These are phyloP conservation scores for Chytriomyces sp. DNA, from an alignment of 192 early-diverging fungal genomes.

Conservation along the genomic window DNA sequence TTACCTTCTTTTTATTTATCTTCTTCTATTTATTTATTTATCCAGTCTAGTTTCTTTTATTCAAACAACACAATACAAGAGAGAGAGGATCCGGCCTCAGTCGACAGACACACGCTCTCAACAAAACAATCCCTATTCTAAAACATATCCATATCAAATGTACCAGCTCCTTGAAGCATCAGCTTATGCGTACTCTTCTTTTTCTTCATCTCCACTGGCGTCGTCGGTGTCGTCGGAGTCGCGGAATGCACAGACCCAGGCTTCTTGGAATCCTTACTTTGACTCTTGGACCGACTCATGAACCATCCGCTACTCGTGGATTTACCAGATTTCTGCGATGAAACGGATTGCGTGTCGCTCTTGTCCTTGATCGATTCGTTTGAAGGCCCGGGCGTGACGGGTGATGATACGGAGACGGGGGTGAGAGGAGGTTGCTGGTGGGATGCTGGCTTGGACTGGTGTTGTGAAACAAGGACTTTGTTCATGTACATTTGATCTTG, in stretches of 20 bases:
- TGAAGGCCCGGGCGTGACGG: neutral
- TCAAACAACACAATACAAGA: neutral
- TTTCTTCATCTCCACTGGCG: neutral
- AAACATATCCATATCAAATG: slow-evolving; percentile 3
- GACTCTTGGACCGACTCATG: neutral
- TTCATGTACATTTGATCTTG: neutral
- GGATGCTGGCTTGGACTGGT: neutral
- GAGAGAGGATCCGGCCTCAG: no score
- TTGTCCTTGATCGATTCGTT: neutral
- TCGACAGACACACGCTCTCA: no score
- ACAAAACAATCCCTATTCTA: neutral
- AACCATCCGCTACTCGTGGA: neutral
- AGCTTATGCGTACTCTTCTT: neutral
- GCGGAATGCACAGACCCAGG: neutral
- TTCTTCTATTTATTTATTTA: no score
- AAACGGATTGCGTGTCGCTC: neutral
- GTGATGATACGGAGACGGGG: neutral
- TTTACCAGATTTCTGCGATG: neutral
- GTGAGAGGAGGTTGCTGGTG: neutral
- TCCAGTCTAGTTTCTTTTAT: neutral
- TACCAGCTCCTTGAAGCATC: neutral
- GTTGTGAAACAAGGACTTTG: neutral
- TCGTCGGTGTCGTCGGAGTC: no score
- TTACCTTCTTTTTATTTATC: no score
- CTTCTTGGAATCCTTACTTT: neutral